phyloP scores from a whole-genome alignment of 2,329 filamentous ascomycete genomes.

The Botrytis paeoniae region DNA sequence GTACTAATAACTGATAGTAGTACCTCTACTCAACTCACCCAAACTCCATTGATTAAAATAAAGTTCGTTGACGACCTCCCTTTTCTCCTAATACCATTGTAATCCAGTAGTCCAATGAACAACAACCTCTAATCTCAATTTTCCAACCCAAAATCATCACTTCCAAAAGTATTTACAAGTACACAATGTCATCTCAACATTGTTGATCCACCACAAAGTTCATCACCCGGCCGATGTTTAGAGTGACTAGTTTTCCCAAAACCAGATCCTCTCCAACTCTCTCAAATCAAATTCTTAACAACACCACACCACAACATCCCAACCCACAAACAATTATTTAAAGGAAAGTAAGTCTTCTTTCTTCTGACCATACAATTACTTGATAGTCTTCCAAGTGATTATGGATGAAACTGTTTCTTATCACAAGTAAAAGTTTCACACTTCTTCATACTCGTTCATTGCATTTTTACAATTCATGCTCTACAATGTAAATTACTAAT shows the following conservation, averaged over 20 bases:
- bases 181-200: background rate
- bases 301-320: background rate
- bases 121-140: fast-evolving
- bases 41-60: background rate
- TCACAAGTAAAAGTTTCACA: background rate
- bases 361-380: background rate
- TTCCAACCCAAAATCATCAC: background rate
- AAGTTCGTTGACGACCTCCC: too few species aligned
- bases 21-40: background rate
- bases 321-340: background rate
- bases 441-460: background rate
- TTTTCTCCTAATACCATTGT: background rate
- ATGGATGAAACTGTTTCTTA: background rate
- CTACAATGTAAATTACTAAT: background rate
- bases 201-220: background rate
- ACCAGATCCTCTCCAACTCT: background rate
- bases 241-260: background rate
- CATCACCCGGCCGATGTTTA: background rate
- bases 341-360: background rate
- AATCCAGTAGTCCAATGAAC: background rate
- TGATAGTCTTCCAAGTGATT: background rate
- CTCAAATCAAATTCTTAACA: background rate
- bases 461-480: background rate
- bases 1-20: fast-evolving
- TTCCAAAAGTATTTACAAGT: background rate